phyloP scores from a whole-genome alignment of 371 early-diverging fungal species.

The Saksenaea oblongispora region DNA sequence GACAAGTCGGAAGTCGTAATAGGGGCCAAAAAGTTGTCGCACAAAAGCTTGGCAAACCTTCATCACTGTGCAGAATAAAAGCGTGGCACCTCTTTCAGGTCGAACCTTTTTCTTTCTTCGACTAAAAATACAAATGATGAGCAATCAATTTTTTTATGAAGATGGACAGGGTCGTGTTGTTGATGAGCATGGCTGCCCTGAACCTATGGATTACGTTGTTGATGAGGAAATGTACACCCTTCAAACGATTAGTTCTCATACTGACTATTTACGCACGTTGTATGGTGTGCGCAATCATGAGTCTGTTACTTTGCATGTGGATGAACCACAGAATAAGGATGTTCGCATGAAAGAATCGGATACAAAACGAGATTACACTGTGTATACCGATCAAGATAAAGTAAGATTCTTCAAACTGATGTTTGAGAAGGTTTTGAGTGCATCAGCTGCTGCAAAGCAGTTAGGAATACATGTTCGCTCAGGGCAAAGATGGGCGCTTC shows the following conservation, averaged over 20 bases:
- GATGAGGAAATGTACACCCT: conserved; percentile 5
- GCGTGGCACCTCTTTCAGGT: no score
- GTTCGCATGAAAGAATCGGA: conserved; percentile 3
- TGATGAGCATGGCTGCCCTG: conserved; percentile 12
- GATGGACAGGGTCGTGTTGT: conserved; percentile 18
- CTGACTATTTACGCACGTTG: background rate
- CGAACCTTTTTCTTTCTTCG: no score
- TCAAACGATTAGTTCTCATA: conserved; percentile 6
- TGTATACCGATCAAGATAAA: background rate
- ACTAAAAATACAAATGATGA: no score
- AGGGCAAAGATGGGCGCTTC: no score
- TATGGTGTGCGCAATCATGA: background rate
- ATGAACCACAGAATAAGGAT: background rate
- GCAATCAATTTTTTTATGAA: conserved; percentile 21
- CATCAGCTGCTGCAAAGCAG: no score
- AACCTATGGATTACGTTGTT: no score
- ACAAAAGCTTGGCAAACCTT: no score
- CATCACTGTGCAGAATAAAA: no score
- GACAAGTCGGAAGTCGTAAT: no score
- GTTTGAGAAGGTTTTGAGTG: background rate
- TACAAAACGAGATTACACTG: background rate
- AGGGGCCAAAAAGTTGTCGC: no score
- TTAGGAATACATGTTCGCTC: no score
- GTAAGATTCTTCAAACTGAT: background rate
- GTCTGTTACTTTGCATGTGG: background rate